phyloP scores from a whole-genome alignment of 2,329 filamentous ascomycete species.

The Paecilomyces fulvus region DNA sequence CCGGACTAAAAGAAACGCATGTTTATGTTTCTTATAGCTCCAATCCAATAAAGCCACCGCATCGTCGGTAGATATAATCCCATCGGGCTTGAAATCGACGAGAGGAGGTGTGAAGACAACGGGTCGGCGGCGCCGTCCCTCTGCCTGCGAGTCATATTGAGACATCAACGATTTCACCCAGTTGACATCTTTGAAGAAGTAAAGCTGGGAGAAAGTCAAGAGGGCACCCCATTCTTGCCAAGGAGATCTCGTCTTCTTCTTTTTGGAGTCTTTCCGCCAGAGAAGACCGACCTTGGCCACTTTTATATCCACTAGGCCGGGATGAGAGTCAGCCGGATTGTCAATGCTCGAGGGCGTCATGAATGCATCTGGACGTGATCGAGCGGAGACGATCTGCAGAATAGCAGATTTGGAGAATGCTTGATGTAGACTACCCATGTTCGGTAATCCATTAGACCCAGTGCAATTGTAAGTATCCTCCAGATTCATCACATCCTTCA shows the following conservation, averaged over 20 bases:
- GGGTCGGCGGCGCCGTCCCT: conserved; percentile 64
- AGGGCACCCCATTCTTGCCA: conserved; percentile 99
- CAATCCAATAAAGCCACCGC: conserved; percentile 81
- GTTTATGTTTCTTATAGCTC: conserved; percentile 86
- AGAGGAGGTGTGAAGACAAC: conserved; percentile 86
- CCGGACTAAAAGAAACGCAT: conserved; percentile 84
- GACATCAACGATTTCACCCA: conserved; percentile 90
- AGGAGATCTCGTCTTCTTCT: conserved; percentile 85
- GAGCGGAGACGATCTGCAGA: conserved; percentile 86
- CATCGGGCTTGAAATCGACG: conserved; percentile 87
- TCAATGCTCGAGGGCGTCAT: conserved; percentile 77
- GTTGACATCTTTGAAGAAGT: conserved; percentile 86
- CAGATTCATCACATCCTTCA: conserved; percentile 85
- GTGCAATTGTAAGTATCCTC: conserved; percentile 89
- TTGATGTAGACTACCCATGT: conserved; percentile 73
- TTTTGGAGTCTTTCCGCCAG: conserved; percentile 91
- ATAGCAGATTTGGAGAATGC: conserved; percentile 88
- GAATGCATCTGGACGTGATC: conserved; percentile 90
- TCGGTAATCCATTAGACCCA: conserved; percentile 65
- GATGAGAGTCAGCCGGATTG: conserved; percentile 78
- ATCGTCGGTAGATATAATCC: conserved; percentile 84
- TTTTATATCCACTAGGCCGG: conserved; percentile 93
- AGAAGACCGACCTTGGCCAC: conserved; percentile 91
- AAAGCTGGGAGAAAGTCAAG: conserved; percentile 90
- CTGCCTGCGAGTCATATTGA: conserved; percentile 75